Evolutionary conservation across 257 asterid species (phyloP), one percentile per base, ranked within the genome.

Genomic region (Solanum stenotomum): DNA sequence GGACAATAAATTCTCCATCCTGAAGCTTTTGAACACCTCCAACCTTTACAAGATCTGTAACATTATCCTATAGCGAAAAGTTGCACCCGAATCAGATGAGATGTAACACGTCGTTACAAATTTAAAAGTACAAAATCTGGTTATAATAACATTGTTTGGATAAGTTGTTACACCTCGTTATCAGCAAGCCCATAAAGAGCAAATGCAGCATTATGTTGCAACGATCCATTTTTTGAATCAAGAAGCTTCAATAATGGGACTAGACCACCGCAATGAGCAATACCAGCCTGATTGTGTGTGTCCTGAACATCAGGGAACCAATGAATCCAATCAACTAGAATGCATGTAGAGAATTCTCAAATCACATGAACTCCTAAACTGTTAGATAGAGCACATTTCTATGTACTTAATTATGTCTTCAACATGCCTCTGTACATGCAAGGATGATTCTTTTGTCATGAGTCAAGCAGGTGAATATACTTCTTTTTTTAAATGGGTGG

Each of bases 101-200:
- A 75, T 78, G 42, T 18, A 82, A 29, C 70, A 29, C 4, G 5
- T 81, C 15, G 1, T 49, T 5, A 46, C 40, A 81, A 46, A 46
- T 81, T 52, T 52, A 52, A 16, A 52, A 56, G n/a, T 18, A 56
- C 65, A 7, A 65, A 8, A 44, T 79, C 42, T 82, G 42, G 42
- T 49, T 29, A 81, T 5, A 82, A 46, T 29, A 46, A 82, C 49
- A 82, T 65, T 33, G 52, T 27, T 38, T 63, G 75, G 71, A 46
- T 79, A 33, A 49, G 85, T 56, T 67, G 44, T 33, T 84, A 67
- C 89, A 95, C 99, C 98, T 97, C 99, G 78, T 97, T 97, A 91
- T 97, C 99, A 40, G 99, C 98, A 89, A 97, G 99, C 85, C 99
- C 99, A 83, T 97, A 97, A 63, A 97, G 98, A 86, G 99, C 98